Conservation (phyloP, 148 eudicot species). For the Salicornia ramosissima region DNA sequence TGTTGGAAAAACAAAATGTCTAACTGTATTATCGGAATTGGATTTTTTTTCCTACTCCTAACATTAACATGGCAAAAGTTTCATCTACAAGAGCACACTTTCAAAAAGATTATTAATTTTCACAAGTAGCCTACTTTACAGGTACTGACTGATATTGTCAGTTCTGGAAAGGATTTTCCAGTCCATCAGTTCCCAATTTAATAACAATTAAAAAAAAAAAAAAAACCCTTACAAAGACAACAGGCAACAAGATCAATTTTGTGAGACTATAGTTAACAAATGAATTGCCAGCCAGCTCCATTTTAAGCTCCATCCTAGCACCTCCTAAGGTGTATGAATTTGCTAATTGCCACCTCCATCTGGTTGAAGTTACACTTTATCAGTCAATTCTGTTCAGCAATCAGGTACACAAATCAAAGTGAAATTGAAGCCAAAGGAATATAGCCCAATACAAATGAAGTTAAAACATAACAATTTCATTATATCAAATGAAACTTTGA, state of each 20-base stretch:
- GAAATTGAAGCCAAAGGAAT: neutral
- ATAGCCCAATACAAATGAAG: neutral
- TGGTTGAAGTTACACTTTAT: conserved; percentile 11
- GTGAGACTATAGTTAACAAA: neutral
- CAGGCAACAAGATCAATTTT: neutral
- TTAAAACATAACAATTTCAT: neutral
- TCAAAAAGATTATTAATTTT: conserved; percentile 12
- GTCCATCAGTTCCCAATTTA: conserved; percentile 1
- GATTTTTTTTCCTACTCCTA: too few relatives aligned
- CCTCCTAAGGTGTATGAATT: neutral
- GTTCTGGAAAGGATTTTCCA: neutral
- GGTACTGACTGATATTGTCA: conserved; percentile 7
- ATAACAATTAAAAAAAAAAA: too few relatives aligned
- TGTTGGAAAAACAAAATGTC: too few relatives aligned
- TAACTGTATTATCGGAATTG: too few relatives aligned
- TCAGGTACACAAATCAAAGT: neutral
- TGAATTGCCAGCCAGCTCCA: neutral
- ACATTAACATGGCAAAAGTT: too few relatives aligned
- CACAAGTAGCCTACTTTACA: conserved; percentile 15
- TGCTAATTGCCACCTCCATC: conserved; percentile 33
- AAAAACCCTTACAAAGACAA: neutral
- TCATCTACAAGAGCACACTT: neutral
- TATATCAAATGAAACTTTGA: neutral
- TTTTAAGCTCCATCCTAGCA: neutral
- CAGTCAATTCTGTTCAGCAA: conserved; percentile 2